Evolutionary conservation across 495 filamentous ascomycete genomes (phyloP).

Genomic region (Tuber microsphaerosporum): DNA sequence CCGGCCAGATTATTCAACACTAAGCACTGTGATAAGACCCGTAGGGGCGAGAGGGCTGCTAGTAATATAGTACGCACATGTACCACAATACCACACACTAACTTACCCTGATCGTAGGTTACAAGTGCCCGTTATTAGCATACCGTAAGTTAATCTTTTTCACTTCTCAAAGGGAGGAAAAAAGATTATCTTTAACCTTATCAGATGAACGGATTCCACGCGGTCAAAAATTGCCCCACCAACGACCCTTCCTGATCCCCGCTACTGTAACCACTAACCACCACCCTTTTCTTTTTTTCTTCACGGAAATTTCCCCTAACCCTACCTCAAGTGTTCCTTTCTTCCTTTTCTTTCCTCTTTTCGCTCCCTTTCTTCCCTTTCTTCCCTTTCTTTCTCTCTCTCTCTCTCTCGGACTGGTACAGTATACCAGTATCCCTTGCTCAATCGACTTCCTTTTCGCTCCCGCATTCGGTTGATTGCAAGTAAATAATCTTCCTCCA

Average conservation of each 20-base stretch:
- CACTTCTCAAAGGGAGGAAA: background rate
- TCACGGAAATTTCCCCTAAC: slow-evolving; percentile 29
- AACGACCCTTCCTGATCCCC: slow-evolving; percentile 40
- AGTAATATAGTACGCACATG: too few relatives aligned
- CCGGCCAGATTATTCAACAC: too few relatives aligned
- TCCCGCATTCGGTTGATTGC: slow-evolving; percentile 15
- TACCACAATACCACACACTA: background rate
- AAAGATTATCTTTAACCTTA: background rate
- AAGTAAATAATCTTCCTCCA: slow-evolving; percentile 15
- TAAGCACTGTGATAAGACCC: too few relatives aligned
- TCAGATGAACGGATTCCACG: slow-evolving; percentile 2
- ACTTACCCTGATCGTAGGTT: background rate
- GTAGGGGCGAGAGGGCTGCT: too few relatives aligned
- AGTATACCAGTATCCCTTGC: slow-evolving; percentile 40
- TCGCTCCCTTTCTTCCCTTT: slow-evolving; percentile 28
- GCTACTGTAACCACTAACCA: background rate
- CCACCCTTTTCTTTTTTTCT: slow-evolving; percentile 14
- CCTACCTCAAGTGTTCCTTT: slow-evolving; percentile 43
- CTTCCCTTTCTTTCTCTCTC: slow-evolving; percentile 46
- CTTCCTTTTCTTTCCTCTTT: slow-evolving; percentile 48
- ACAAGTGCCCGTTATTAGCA: too few relatives aligned
- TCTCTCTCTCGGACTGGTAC: slow-evolving; percentile 42
- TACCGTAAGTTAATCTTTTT: too few relatives aligned
- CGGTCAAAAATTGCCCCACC: slow-evolving; percentile 37
- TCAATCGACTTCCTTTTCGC: slow-evolving; percentile 38